Percentiles rank a stretch among this genome's conserved stretches.
phyloP scores from a whole-genome alignment of 768 basidiomycete genomes.

The Pleurotus citrinopileatus region DNA sequence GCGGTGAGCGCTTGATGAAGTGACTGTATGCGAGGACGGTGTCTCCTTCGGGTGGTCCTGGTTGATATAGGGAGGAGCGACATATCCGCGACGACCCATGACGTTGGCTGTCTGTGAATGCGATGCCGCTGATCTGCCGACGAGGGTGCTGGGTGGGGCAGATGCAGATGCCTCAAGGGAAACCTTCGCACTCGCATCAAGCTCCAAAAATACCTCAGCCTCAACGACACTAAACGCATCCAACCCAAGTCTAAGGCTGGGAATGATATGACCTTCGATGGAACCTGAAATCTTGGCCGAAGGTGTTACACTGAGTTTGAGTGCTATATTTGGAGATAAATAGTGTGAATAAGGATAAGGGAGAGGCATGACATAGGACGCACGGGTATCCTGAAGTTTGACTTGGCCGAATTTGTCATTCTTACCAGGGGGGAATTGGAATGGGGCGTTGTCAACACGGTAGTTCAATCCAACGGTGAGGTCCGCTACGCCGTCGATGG shows the following conservation, averaged over 20 bases:
- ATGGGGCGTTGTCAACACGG: no score
- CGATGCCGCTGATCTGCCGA: background rate
- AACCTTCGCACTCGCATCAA: constrained; percentile 35
- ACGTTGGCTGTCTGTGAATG: background rate
- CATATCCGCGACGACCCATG: background rate
- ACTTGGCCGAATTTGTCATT: no score
- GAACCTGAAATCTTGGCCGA: constrained; percentile 37
- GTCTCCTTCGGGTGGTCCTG: background rate
- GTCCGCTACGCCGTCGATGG: no score
- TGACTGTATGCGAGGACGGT: background rate
- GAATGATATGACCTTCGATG: constrained; percentile 47
- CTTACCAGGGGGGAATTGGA: no score
- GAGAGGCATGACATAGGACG: no score
- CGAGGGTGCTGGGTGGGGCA: background rate
- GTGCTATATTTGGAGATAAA: background rate
- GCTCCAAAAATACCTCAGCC: constrained; percentile 38
- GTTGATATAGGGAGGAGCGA: background rate
- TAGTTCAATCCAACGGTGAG: no score
- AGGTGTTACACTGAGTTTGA: constrained; percentile 39
- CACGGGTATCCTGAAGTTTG: no score
- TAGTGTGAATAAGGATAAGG: no score
- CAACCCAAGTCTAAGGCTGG: constrained; percentile 43
- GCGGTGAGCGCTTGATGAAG: background rate
- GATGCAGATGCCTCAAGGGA: background rate
- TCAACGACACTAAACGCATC: constrained; percentile 33